Conservation (phyloP, 176 grass and related monocot genomes). For the Eragrostis curvula region DNA sequence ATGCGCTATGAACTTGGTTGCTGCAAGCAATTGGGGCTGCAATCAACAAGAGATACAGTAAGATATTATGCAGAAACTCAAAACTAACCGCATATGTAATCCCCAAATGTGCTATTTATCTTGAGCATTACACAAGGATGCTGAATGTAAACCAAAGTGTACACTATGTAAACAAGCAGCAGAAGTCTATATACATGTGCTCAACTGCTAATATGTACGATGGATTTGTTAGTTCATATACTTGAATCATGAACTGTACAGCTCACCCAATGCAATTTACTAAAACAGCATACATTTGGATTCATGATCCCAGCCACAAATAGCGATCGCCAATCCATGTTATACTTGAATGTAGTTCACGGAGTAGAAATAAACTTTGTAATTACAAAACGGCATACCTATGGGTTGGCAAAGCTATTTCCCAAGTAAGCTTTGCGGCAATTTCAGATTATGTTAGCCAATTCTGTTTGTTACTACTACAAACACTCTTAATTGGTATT, state of each 20-base stretch:
- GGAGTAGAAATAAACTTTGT: background rate
- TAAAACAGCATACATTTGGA: background rate
- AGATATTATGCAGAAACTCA: background rate
- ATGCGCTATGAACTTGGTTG: slow-evolving; percentile 97
- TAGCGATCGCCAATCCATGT: background rate
- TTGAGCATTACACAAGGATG: background rate
- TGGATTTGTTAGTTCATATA: background rate
- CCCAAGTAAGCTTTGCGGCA: background rate
- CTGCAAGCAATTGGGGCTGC: slow-evolving; percentile 91
- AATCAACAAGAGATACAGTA: slow-evolving; percentile 33
- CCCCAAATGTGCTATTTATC: slow-evolving; percentile 8
- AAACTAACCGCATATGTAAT: slow-evolving; percentile 13
- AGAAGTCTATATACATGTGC: background rate
- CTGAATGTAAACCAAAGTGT: background rate
- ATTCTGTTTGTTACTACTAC: background rate
- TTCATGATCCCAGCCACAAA: slow-evolving; percentile 1
- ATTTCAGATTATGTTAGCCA: background rate
- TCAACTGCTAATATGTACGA: background rate
- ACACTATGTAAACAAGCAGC: background rate
- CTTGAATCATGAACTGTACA: background rate
- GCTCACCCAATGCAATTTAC: slow-evolving; percentile 5
- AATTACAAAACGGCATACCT: background rate
- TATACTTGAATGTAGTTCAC: background rate
- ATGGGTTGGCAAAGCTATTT: background rate
- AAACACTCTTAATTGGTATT: background rate